Conservation (phyloP, 1,139 yeast genomes). For the Debaryomycetaceae sp. region DNA sequence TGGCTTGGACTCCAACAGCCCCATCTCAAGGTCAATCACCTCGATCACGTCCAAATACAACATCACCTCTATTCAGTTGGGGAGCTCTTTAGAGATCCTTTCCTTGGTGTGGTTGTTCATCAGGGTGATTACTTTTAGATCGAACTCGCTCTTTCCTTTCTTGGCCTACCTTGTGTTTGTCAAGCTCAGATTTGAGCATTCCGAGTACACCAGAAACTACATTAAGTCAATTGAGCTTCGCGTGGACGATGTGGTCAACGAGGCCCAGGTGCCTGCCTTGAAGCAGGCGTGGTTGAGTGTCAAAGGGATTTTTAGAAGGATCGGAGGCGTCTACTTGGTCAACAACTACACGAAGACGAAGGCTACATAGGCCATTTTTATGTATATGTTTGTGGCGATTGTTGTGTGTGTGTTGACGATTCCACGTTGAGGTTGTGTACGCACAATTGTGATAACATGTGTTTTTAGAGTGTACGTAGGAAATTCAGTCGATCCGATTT, state of each 20-base stretch:
- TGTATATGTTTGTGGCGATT: too few relatives aligned
- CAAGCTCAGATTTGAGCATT: conserved; percentile 74
- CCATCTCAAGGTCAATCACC: conserved; percentile 40
- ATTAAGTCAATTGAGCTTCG: conserved; percentile 69
- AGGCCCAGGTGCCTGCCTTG: conserved; percentile 56
- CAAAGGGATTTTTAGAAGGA: conserved; percentile 43
- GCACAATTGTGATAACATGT: too few relatives aligned
- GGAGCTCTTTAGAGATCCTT: conserved; percentile 65
- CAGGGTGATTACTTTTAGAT: conserved; percentile 58
- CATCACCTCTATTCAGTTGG: conserved; percentile 65
- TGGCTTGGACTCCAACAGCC: conserved; percentile 40
- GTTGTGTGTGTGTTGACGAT: too few relatives aligned
- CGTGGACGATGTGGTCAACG: conserved; percentile 59
- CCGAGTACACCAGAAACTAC: conserved; percentile 67
- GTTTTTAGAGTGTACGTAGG: too few relatives aligned
- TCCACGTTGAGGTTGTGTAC: too few relatives aligned
- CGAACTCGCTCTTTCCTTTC: conserved; percentile 60
- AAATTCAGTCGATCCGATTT: too few relatives aligned
- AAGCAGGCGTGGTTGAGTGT: conserved; percentile 59
- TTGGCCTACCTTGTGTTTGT: conserved; percentile 60
- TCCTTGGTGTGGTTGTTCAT: conserved; percentile 47
- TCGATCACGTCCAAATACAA: conserved; percentile 60
- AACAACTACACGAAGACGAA: conserved; percentile 35
- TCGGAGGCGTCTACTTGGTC: conserved; percentile 29
- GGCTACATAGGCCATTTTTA: too few relatives aligned